Evolutionary conservation across 805 yeast genomes (phyloP).

Genomic region (Cyberlindnera maritima): DNA sequence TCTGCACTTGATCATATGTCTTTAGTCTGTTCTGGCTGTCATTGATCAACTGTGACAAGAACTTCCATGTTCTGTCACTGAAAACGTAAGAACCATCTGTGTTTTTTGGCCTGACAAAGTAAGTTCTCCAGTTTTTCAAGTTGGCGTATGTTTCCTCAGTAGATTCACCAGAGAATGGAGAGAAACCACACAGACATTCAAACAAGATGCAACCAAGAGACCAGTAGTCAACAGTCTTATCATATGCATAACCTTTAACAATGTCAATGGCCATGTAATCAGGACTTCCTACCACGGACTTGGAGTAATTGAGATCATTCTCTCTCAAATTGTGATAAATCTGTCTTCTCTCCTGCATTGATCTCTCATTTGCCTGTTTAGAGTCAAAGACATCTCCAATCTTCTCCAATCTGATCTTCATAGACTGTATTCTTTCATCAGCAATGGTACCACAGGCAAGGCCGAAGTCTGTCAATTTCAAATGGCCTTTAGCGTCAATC

Average conservation of each 20-base stretch:
- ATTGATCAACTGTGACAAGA: slow-evolving; percentile 76
- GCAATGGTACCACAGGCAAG: slow-evolving; percentile 96
- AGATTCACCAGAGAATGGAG: slow-evolving; percentile 93
- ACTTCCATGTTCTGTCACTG: slow-evolving; percentile 94
- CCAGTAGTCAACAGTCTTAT: slow-evolving; percentile 98
- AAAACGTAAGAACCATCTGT: slow-evolving; percentile 90
- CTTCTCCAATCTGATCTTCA: slow-evolving; percentile 66
- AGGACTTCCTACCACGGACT: slow-evolving; percentile 96
- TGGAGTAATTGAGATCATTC: slow-evolving; percentile 79
- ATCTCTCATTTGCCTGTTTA: slow-evolving; percentile 53
- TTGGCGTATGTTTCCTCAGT: slow-evolving; percentile 95
- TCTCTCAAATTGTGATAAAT: slow-evolving; percentile 78
- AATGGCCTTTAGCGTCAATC: slow-evolving; percentile 87
- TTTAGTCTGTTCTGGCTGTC: slow-evolving; percentile 72
- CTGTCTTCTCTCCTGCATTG: slow-evolving; percentile 83
- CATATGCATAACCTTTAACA: slow-evolving; percentile 80
- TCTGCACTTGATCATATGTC: slow-evolving; percentile 76
- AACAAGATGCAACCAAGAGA: slow-evolving; percentile 96
- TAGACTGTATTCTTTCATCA: slow-evolving; percentile 87
- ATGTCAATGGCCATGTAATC: slow-evolving; percentile 99
- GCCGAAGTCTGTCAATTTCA: slow-evolving; percentile 94
- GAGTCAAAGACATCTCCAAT: slow-evolving; percentile 71
- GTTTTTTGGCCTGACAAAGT: slow-evolving; percentile 84
- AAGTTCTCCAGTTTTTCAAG: slow-evolving; percentile 87
- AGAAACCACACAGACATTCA: slow-evolving; percentile 94